A percentile compares a stretch with the other conserved stretches of the same genome.
phyloP scores from a whole-genome alignment of 768 basidiomycete genomes.

The Lactarius hatsudake region DNA sequence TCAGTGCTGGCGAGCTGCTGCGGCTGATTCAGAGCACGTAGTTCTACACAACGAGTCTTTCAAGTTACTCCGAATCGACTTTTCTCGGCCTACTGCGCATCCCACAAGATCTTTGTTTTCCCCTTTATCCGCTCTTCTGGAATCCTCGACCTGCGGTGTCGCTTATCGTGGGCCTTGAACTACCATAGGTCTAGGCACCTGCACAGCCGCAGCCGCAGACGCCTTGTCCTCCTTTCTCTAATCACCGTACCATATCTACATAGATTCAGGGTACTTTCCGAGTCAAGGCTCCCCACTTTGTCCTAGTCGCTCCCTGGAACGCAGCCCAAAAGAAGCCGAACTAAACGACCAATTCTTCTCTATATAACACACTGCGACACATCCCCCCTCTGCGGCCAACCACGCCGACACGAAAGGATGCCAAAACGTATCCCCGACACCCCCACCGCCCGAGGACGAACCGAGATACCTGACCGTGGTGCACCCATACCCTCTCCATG shows the following conservation, averaged over 20 bases:
- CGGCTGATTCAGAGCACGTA: background rate
- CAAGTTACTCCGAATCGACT: background rate
- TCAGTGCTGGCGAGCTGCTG: background rate
- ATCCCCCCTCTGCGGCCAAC: no score
- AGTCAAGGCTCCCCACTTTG: background rate
- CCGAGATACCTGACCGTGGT: constrained; percentile 45
- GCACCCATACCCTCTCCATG: constrained; percentile 42
- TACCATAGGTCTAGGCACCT: background rate
- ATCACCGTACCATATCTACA: background rate
- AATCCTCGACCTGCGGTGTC: no score
- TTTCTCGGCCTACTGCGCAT: background rate
- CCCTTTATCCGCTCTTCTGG: no score
- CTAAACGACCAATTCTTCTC: no score
- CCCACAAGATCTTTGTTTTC: background rate
- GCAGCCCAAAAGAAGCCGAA: no score
- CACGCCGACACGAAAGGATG: constrained; percentile 31
- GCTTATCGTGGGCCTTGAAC: no score
- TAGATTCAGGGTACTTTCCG: background rate
- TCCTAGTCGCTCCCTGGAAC: background rate
- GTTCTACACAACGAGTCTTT: background rate
- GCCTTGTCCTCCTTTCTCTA: background rate
- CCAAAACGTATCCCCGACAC: constrained; percentile 42
- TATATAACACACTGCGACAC: no score
- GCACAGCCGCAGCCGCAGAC: background rate
- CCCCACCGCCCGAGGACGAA: constrained; percentile 44